Conservation (phyloP, 805 yeast species). For the Candida takata region DNA sequence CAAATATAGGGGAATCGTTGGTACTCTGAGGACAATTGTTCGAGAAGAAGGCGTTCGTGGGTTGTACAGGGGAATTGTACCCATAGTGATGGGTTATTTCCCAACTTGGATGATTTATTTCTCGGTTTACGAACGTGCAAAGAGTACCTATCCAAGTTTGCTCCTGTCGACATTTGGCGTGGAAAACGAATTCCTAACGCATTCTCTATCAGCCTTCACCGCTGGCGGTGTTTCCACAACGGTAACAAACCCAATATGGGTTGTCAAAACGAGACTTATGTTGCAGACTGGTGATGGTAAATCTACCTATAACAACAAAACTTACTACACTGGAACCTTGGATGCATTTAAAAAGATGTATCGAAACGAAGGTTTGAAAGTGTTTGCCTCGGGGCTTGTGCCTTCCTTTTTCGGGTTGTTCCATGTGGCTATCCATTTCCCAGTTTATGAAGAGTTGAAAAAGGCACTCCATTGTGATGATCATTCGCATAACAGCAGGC, state of each 20-base stretch:
- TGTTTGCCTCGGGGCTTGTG: slow-evolving; percentile 82
- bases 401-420: slow-evolving; percentile 87
- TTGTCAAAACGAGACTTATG: slow-evolving; percentile 92
- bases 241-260: slow-evolving; percentile 94
- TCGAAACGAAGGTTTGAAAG: slow-evolving; percentile 66
- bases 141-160: slow-evolving; percentile 42
- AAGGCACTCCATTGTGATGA: slow-evolving; percentile 31
- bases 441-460: slow-evolving; percentile 81
- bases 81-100: slow-evolving; percentile 88
- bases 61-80: slow-evolving; percentile 82
- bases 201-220: slow-evolving; percentile 58
- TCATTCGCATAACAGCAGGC: slow-evolving; percentile 20
- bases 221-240: slow-evolving; percentile 87
- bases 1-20: slow-evolving; percentile 39
- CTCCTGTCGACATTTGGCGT: slow-evolving; percentile 20
- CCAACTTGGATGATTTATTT: slow-evolving; percentile 98
- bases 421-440: slow-evolving; percentile 96
- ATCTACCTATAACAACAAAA: slow-evolving; percentile 13
- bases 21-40: slow-evolving; percentile 59
- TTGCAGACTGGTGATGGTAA: slow-evolving; percentile 45
- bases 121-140: slow-evolving; percentile 78
- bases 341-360: slow-evolving; percentile 83
- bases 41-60: slow-evolving; percentile 79
- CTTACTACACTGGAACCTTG: slow-evolving; percentile 63
- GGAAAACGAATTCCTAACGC: slow-evolving; percentile 30